These are phyloP conservation scores for Candida anglica DNA, from an alignment of 805 yeast species.

Conservation along the genomic window DNA sequence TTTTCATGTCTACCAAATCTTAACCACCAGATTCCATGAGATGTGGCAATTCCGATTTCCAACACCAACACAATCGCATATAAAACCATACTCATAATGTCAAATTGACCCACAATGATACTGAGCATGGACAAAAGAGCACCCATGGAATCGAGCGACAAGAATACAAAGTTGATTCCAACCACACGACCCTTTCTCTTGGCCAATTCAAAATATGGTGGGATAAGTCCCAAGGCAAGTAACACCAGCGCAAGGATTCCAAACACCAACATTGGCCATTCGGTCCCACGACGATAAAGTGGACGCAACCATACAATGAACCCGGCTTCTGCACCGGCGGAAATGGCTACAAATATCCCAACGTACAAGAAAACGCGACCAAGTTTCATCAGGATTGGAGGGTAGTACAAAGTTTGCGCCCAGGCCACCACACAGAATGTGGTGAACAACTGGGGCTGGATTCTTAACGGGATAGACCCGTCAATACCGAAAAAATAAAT, in stretches of 20 bases:
- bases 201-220: conserved; percentile 82
- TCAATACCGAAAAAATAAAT: conserved; percentile 74
- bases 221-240: conserved; percentile 74
- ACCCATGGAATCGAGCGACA: conserved; percentile 73
- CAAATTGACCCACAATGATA: conserved; percentile 54
- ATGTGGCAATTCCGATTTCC: conserved; percentile 72
- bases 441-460: conserved; percentile 86
- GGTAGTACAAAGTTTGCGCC: conserved; percentile 58
- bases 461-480: conserved; percentile 71
- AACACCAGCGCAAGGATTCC: conserved; percentile 79
- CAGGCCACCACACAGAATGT: conserved; percentile 66
- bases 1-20: conserved; percentile 24
- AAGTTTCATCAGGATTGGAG: conserved; percentile 49
- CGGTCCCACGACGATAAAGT: conserved; percentile 42
- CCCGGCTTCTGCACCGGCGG: conserved; percentile 65
- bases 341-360: conserved; percentile 33
- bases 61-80: conserved; percentile 69
- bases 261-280: conserved; percentile 77
- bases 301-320: conserved; percentile 68
- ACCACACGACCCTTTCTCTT: conserved; percentile 81
- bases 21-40: conserved; percentile 69
- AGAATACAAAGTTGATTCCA: conserved; percentile 82
- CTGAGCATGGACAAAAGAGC: conserved; percentile 71
- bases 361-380: conserved; percentile 33
- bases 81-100: conserved; percentile 73